Base-by-base conservation (phyloP, 192 early-diverging fungal species). In the Chytriomyces sp. region DNA sequence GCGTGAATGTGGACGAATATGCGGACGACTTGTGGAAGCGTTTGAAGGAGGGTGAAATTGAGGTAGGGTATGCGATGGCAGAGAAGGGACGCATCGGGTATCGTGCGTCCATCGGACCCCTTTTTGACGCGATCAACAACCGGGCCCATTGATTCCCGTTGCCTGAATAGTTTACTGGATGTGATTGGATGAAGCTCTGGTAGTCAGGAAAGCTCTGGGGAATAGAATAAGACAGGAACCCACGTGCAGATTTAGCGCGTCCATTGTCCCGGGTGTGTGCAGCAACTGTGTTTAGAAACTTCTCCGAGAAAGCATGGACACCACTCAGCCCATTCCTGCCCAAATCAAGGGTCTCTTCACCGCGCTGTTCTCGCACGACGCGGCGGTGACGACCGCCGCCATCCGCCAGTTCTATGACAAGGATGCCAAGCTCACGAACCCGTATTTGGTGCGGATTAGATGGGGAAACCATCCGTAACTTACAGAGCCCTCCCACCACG, bases 381-480 rank as follows among this genome's bases (percentile, higher is more conserved):
- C 55, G 3, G 38, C 37, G 22, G 32, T 33, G 5, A 66, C 36
- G 10, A 17, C 38, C 26, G 38, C 36, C 19, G 69, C 70, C 14
- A 78, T 82, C 64, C 72, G 70, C 33, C 37, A 40, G 5, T 53
- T 39, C 41, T 82, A 82, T 70, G 73, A 75, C 64, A 37, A 31
- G 36, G 75, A 77, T 8, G 66, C 67, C 28, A 62, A 59, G 32
- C 73, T 78, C 38, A 76, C 77, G 28, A 85, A 82, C 52, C 83
- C 83, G 39, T 82, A 82, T 59, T 39, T 85, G 72, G 83, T 81
- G 39, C n/a, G n/a, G n/a, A n/a, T n/a, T n/a, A n/a, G n/a, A n/a
- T n/a, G n/a, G n/a, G n/a, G n/a, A n/a, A n/a, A n/a, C n/a, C n/a
- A n/a, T n/a, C n/a, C n/a, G n/a, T n/a, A n/a, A n/a, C n/a, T n/a